Percentiles rank a stretch among this genome's conserved stretches.
Conservation (phyloP, 1,284 basidiomycete genomes). For the Leccinum angustisporum region DNA sequence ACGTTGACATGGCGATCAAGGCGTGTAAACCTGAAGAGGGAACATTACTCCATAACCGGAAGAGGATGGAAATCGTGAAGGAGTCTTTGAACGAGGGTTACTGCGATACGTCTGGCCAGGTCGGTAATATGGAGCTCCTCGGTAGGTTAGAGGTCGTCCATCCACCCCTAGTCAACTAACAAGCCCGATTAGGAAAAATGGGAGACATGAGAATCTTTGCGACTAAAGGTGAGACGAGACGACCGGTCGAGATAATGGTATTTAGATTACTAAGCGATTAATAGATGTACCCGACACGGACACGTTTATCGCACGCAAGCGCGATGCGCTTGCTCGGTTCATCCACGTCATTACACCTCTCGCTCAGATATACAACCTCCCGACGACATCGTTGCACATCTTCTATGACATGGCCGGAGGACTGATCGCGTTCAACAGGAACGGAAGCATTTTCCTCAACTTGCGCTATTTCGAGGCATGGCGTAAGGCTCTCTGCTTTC, state of each 20-base stretch:
- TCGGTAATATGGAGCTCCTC: constrained; percentile 59
- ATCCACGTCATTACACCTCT: constrained; percentile 60
- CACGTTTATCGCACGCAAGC: constrained; percentile 51
- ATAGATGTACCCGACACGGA: constrained; percentile 55
- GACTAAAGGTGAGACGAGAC: constrained; percentile 53
- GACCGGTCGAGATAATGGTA: background rate
- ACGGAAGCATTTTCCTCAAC: constrained; percentile 89
- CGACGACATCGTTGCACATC: constrained; percentile 75
- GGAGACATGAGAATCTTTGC: constrained; percentile 67
- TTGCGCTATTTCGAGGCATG: constrained; percentile 84
- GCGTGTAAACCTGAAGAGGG: constrained; percentile 73
- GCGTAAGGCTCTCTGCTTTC: constrained; percentile 54
- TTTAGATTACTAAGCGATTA: background rate
- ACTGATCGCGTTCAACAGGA: constrained; percentile 91
- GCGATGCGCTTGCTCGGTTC: constrained; percentile 65
- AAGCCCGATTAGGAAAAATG: constrained; percentile 50
- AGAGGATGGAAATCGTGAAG: constrained; percentile 70
- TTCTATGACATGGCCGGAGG: constrained; percentile 85
- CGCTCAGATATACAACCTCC: constrained; percentile 60
- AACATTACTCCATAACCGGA: constrained; percentile 60
- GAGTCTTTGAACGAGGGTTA: constrained; percentile 80
- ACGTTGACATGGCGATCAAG: constrained; percentile 75
- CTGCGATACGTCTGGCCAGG: constrained; percentile 75
- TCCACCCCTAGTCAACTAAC: background rate
- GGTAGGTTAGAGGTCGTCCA: constrained; percentile 42